phyloP scores from a whole-genome alignment of 2,329 filamentous ascomycete species.

The Penicillium expansum region DNA sequence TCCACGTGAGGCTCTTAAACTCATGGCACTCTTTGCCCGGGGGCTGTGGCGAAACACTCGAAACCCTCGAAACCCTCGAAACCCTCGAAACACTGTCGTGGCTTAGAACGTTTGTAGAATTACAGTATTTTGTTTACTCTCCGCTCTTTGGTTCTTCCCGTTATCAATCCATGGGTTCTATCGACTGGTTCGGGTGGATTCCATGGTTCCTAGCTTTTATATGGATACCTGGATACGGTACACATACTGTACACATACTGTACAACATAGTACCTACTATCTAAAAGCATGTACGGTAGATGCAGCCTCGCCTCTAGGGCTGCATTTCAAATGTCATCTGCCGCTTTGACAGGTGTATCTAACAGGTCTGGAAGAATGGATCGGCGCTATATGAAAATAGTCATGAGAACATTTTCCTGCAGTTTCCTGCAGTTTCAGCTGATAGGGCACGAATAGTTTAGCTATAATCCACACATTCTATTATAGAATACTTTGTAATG shows the following conservation, averaged over 20 bases:
- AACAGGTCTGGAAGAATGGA: not conserved
- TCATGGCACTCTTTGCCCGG: not conserved
- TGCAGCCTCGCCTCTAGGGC: not conserved
- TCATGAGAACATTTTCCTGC: not conserved
- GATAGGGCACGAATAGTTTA: not conserved
- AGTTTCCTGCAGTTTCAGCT: not conserved
- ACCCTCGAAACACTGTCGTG: not conserved
- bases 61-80: not conserved
- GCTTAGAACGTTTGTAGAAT: not conserved
- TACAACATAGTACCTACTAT: not conserved
- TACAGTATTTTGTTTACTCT: not conserved
- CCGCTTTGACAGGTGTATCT: not conserved
- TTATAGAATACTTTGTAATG: not conserved
- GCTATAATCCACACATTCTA: not conserved
- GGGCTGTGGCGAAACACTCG: slow-evolving; percentile 12
- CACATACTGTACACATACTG: not conserved
- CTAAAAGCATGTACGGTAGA: no score
- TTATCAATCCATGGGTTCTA: slow-evolving; percentile 2
- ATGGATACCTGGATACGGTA: not conserved
- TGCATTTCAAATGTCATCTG: not conserved
- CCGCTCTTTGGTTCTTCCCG: slow-evolving; percentile 5
- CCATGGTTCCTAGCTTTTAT: not conserved
- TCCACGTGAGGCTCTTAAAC: slow-evolving; percentile 13
- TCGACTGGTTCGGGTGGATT: not conserved
- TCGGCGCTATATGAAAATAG: not conserved